Evolutionary conservation across 306 rosid genomes (phyloP).

Genomic region (Vigna reflexopilosa): DNA sequence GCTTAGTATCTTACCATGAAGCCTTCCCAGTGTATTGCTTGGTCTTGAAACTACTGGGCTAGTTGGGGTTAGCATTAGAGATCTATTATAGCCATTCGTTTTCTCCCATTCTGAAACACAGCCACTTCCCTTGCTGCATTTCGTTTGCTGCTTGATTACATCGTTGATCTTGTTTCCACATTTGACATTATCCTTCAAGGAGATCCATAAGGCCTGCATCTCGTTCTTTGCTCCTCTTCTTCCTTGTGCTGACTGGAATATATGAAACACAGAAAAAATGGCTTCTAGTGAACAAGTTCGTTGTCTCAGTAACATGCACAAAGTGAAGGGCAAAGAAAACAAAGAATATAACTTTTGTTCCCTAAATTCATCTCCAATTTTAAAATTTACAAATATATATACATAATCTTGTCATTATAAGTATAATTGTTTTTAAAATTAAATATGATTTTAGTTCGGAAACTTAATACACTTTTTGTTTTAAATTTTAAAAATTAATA

Average conservation of each 20-base stretch:
- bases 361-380: background rate
- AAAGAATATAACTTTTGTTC: background rate
- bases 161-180: constrained; percentile 67
- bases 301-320: constrained; percentile 21
- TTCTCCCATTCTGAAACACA: constrained; percentile 33
- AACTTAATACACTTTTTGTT: too few species aligned
- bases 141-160: constrained; percentile 51
- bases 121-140: constrained; percentile 39
- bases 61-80: constrained; percentile 47
- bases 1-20: constrained; percentile 56
- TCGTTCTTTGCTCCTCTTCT: constrained; percentile 41
- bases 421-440: background rate
- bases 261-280: constrained; percentile 9
- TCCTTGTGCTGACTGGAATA: constrained; percentile 33
- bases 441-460: too few species aligned
- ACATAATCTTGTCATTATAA: background rate
- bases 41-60: constrained; percentile 38
- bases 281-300: constrained; percentile 2
- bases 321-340: background rate
- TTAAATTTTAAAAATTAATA: too few species aligned
- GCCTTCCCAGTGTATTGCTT: constrained; percentile 46
- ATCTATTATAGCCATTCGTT: constrained; percentile 37
- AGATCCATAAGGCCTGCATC: constrained; percentile 69
- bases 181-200: constrained; percentile 60
- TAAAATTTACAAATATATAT: too few species aligned